Base-by-base conservation (phyloP, 768 basidiomycete species). In the Auriscalpium microsporum region DNA sequence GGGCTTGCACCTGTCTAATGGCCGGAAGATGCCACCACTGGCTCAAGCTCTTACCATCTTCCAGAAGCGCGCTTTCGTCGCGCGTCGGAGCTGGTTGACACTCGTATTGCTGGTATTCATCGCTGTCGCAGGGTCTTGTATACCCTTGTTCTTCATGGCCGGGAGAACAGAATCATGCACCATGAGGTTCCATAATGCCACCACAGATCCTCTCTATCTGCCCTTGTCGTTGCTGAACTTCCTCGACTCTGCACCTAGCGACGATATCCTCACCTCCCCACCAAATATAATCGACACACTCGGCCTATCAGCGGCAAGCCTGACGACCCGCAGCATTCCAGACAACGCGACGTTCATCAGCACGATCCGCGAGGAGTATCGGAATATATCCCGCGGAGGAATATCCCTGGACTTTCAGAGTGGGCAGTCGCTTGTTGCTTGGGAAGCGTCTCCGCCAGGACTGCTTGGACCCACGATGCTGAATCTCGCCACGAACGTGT, bases 11-110 rank as follows among this genome's bases (percentile, higher is more conserved):
- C 71, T 85, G 21, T 72, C 80, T 1, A 73, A 72, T 49, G 84
- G 85, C 8, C 74, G 78, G 8, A 62, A 74, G 33, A 74, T 77
- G 10, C 80, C 81, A 2, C 80, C 84, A 7, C 71, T 84, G 58
- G 70, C 69, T 19, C 88, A 90, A 64, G 83, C 87, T 1, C 67
- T 81, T 53, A 88, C 86, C 0, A 86, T 91, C 54, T 83, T 87
- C 71, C 72, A 81, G 61, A 90, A 91, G 66, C 82, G 89, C 4
- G 63, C 72, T 5, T 69, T 89, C 21, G 77, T 90, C 49, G 72
- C 79, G 1, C 78, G 79, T 19, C 76, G 84, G 42, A 83, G 81
- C 58, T 91, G 86, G 86, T 66, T 91, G 16, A 76, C 83, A 0
- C 82, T 82, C 1, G 45, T 80, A 8, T 71, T 90, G 10, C 62